Base-by-base conservation (phyloP, 2,329 filamentous ascomycete species). In the Falciphora oryzae region DNA sequence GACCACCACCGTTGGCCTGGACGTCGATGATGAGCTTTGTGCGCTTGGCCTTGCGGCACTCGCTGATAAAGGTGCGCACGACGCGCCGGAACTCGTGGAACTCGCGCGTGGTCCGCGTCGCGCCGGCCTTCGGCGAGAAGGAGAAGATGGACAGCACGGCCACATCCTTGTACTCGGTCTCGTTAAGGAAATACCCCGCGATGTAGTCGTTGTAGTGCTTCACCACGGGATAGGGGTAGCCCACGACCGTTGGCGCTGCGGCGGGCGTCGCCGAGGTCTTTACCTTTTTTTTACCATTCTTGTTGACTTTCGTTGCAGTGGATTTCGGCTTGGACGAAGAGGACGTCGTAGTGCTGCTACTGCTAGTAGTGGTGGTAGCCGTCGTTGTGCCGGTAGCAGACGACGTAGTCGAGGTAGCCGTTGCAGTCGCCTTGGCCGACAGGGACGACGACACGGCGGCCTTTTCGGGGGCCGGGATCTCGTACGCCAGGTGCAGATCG, bases 21-120 rank as follows among this genome's bases (percentile, higher is more conserved):
- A 88, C 73, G 68, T 88, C 85, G 35, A 89, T 76, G 14, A 89
- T 81, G 0, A 89, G 79, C 72, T 85, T 85, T 59, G 79, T 85
- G 75, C 86, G 87, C 65, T 81, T 82, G 1, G 77, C 79, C 13
- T 77, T 75, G 0, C 73, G 67, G 13, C 75, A 75, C n/a, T 73
- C 65, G 58, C 73, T 71, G 60, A 79, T 73, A 65, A 78, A 77
- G 29, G 75, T 69, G 50, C 70, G 69, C 56, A 69, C 69, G 0
- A 75, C 73, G 6, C 71, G 66, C 59, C 79, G 74, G 66, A 78
- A 80, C 64, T 69, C 68, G 60, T 79, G 73, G 65, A 78, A 79
- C 63, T 77, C 73, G 50, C 68, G 60, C 0, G 71, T 28, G 4
- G 62, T 63, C 56, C 57, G 65, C 59, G 67, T 70, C 8, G 69